phyloP scores from a whole-genome alignment of 2,329 filamentous ascomycete species.

The Gaeumannomyces sp. region DNA sequence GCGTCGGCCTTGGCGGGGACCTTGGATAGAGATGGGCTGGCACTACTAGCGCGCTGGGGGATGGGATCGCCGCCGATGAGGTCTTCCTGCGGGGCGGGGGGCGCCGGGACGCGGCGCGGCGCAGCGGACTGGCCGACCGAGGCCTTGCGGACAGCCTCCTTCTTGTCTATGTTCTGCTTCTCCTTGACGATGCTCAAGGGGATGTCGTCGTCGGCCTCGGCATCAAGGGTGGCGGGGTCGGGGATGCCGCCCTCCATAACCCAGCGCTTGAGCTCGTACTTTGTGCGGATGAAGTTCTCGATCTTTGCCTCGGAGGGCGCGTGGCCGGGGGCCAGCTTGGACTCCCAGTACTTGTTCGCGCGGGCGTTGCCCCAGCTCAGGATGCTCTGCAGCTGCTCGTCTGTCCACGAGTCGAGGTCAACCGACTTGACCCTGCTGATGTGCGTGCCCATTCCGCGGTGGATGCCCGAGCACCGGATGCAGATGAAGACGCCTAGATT shows the following conservation, averaged over 20 bases:
- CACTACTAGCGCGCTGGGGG: conserved; percentile 66
- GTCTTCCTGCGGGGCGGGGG: conserved; percentile 55
- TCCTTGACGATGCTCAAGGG: conserved; percentile 57
- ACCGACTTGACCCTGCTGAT: conserved; percentile 98
- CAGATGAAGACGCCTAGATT: conserved; percentile 96
- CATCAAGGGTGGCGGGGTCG: conserved; percentile 81
- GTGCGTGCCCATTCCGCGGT: conserved; percentile 97
- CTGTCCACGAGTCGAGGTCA: conserved; percentile 96
- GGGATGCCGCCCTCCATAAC: conserved; percentile 97
- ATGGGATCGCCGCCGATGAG: conserved; percentile 73
- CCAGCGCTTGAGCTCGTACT: conserved; percentile 98
- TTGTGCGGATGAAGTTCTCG: conserved; percentile 98
- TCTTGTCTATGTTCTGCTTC: conserved; percentile 57
- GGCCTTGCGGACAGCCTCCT: conserved; percentile 55
- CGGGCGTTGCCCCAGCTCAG: conserved; percentile 92
- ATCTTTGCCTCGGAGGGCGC: conserved; percentile 96
- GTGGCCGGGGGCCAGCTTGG: conserved; percentile 85
- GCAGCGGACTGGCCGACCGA: conserved; percentile 39
- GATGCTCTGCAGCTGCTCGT: conserved; percentile 92
- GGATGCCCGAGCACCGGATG: conserved; percentile 97
- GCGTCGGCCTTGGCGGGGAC: conserved; percentile 57
- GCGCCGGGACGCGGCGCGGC: conserved; percentile 20
- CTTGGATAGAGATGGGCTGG: conserved; percentile 56
- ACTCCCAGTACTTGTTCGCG: conserved; percentile 99
- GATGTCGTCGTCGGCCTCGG: conserved; percentile 79